Percentiles rank a stretch among this genome's conserved stretches.
Conservation (phyloP, 257 asterid species). For the Capsicum chinense region DNA sequence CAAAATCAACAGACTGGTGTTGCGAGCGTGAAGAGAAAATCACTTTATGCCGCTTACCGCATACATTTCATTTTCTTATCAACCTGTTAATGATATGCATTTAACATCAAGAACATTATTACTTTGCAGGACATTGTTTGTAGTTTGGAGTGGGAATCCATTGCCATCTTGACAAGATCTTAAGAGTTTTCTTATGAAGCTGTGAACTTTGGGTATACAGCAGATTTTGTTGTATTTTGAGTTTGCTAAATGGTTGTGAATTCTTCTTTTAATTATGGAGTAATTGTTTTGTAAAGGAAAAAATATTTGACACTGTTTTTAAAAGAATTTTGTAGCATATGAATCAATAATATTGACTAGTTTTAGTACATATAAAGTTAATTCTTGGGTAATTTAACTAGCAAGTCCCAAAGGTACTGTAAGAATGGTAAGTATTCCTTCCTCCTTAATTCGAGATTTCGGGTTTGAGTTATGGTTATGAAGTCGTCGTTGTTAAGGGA, state of each 20-base stretch:
- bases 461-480: background rate
- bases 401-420: background rate
- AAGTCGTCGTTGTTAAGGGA: background rate
- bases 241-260: background rate
- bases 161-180: slow-evolving; percentile 71
- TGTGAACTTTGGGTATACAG: background rate
- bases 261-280: background rate
- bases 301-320: background rate
- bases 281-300: slow-evolving; percentile 12
- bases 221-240: background rate
- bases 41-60: background rate
- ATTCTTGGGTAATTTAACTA: background rate
- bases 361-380: background rate
- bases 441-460: no score
- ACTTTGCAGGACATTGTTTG: slow-evolving; percentile 77
- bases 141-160: slow-evolving; percentile 96
- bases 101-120: slow-evolving; percentile 1
- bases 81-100: background rate
- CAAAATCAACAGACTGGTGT: background rate
- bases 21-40: background rate
- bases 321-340: background rate
- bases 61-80: slow-evolving; percentile 11
- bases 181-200: slow-evolving; percentile 26
- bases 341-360: background rate
- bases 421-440: no score